A percentile compares a stretch with the other conserved stretches of the same genome.
Evolutionary conservation across 495 filamentous ascomycete genomes (phyloP).

Genomic region (Aspergillus bridgeri): DNA sequence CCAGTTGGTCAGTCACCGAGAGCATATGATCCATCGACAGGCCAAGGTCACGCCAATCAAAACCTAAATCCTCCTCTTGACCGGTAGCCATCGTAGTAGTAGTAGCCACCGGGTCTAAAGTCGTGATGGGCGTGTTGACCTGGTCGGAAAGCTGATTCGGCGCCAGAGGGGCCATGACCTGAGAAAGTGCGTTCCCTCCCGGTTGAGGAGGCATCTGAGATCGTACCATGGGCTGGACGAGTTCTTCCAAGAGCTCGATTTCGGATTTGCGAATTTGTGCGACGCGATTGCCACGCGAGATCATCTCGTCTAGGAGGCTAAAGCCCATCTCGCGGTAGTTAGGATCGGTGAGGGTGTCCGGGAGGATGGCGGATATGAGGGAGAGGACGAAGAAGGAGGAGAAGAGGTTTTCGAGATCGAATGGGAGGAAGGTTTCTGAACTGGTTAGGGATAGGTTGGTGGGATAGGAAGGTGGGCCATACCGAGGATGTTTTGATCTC

Average conservation of each 20-base stretch:
- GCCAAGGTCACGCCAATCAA: conserved; percentile 22
- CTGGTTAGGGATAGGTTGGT: background rate
- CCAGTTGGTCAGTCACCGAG: conserved; percentile 18
- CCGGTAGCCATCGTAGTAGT: background rate
- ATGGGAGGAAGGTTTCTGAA: conserved; percentile 33
- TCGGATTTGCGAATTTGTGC: conserved; percentile 31
- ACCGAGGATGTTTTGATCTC: conserved; percentile 31
- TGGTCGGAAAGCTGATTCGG: background rate
- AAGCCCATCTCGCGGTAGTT: conserved; percentile 23
- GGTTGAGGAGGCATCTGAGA: background rate
- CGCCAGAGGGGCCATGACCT: conserved; percentile 1
- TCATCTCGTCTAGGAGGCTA: conserved; percentile 30
- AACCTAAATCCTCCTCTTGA: conserved; percentile 13
- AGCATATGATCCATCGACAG: conserved; percentile 22
- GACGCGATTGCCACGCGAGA: conserved; percentile 25
- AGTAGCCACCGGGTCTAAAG: background rate
- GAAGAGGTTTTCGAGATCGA: conserved; percentile 32
- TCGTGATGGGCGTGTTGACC: background rate
- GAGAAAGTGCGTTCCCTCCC: background rate
- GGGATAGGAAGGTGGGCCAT: background rate
- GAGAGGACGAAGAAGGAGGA: conserved; percentile 25
- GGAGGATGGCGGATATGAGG: conserved; percentile 24
- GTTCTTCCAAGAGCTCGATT: conserved; percentile 25
- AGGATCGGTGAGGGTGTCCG: conserved; percentile 19
- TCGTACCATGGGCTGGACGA: conserved; percentile 14